Conservation (phyloP, 805 yeast species). For the Suhomyces canberraensis region DNA sequence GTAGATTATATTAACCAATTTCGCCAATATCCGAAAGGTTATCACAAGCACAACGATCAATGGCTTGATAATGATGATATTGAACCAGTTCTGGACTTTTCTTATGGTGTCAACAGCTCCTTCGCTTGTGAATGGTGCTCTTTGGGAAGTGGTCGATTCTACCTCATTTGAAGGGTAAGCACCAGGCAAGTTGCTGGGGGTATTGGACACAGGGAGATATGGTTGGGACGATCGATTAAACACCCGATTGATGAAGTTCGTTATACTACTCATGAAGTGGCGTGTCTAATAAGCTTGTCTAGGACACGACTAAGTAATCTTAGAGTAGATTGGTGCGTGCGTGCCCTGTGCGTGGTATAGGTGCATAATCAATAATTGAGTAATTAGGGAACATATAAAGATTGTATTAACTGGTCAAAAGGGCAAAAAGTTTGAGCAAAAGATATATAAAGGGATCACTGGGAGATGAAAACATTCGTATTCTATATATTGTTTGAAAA, state of each 20-base stretch:
- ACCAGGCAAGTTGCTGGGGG: conserved; percentile 18
- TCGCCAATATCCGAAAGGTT: conserved; percentile 21
- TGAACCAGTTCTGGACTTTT: conserved; percentile 8
- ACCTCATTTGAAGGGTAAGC: conserved; percentile 17
- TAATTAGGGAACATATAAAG: no score
- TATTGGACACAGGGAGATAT: conserved; percentile 4
- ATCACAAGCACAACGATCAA: conserved; percentile 21
- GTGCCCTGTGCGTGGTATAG: no score
- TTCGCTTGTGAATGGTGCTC: conserved; percentile 18
- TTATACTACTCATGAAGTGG: no score
- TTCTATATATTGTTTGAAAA: no score
- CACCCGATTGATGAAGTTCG: neutral
- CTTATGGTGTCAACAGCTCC: conserved; percentile 6
- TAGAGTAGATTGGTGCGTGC: no score
- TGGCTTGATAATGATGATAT: conserved; percentile 22
- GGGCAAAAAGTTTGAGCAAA: no score
- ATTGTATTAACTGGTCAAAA: no score
- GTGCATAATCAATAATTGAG: no score
- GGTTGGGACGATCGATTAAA: neutral
- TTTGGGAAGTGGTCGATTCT: conserved; percentile 7
- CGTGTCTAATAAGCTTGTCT: no score
- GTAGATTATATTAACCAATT: conserved; percentile 21
- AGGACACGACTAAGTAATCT: no score
- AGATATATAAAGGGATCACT: no score
- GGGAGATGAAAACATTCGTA: no score